Base-by-base conservation (phyloP, 257 asterid genomes). In the Solanum arcanum region DNA sequence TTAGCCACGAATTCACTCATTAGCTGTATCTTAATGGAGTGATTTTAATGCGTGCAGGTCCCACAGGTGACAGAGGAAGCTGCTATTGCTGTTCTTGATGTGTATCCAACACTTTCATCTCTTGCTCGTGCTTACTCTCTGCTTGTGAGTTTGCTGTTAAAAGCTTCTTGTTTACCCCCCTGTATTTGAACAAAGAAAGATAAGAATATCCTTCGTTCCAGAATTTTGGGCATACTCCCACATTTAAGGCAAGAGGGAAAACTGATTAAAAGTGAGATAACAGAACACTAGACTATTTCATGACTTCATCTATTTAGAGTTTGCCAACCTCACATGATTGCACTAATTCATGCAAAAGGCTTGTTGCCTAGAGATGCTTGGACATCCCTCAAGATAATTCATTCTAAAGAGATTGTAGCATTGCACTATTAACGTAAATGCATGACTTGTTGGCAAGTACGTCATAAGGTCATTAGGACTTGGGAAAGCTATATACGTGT, bases 61-160 rank as follows among this genome's bases (percentile, higher is more conserved):
- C 98, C 98, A 70, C 98, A 95, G 64, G 99, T 97, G 84, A 97
- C 98, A 2, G 99, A 97, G 94, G 98, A 96, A 77, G 85, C 93
- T 82, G 98, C 99, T 89, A 90, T 95, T 86, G 96, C 95, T 86
- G 99, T 97, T 87, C 64, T 96, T 86, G 98, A 95, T 85, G 88
- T 96, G 92, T 96, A 95, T 86, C 99, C 99, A 47, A 97, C 99
- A 2, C 88, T 95, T 91, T 44, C 90, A 86, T 94, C 99, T 39
- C 99, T 97, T 68, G 98, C 98, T 83, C 90, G 60, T 82, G 98
- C 98, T 20, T 97, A 97, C 91, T 92, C 96, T 86, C 88, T 88
- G 84, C 96, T 94, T 56, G 99, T 97, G 89, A 93, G 98, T 91
- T 87, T 69, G 89, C 85, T 92, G 73, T 59, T 18, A 21, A 41